Percentiles rank a stretch among this genome's conserved stretches.
phyloP scores from a whole-genome alignment of 441 rosid genomes.

The Adansonia gregorii region DNA sequence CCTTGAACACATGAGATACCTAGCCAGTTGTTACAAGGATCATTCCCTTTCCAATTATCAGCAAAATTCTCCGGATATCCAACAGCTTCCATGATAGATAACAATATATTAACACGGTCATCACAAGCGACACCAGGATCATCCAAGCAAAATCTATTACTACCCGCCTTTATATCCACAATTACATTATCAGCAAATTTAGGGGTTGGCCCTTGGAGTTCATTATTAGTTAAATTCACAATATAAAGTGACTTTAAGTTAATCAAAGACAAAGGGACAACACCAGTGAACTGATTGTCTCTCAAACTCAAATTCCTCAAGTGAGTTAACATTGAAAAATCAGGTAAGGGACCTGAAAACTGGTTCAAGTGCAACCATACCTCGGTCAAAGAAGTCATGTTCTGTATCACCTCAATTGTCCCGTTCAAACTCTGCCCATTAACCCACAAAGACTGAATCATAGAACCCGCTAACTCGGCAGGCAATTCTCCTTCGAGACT shows the following conservation, averaged over 20 bases:
- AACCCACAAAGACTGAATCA: constrained; percentile 46
- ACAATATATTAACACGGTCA: constrained; percentile 42
- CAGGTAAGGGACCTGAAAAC: constrained; percentile 69
- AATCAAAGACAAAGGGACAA: constrained; percentile 48
- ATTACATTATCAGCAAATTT: constrained; percentile 33
- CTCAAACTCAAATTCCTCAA: constrained; percentile 48
- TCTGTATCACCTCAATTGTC: constrained; percentile 42
- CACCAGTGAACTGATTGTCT: constrained; percentile 67
- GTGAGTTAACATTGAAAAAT: constrained; percentile 44
- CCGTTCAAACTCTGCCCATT: constrained; percentile 56
- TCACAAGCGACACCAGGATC: constrained; percentile 53
- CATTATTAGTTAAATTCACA: constrained; percentile 60
- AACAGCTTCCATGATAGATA: constrained; percentile 47
- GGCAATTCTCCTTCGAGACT: constrained; percentile 66
- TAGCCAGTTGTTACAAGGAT: constrained; percentile 56
- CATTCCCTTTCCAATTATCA: constrained; percentile 53
- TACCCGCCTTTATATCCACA: constrained; percentile 35
- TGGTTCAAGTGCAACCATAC: constrained; percentile 54
- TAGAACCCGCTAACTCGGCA: constrained; percentile 40
- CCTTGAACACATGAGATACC: constrained; percentile 53
- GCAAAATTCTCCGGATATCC: constrained; percentile 59
- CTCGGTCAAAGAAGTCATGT: constrained; percentile 49
- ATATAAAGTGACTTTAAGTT: constrained; percentile 33
- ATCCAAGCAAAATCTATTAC: constrained; percentile 54
- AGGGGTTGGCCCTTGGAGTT: constrained; percentile 65